Conservation (phyloP, 2,329 filamentous ascomycete genomes). For the Ambrosiella cleistominuta region DNA sequence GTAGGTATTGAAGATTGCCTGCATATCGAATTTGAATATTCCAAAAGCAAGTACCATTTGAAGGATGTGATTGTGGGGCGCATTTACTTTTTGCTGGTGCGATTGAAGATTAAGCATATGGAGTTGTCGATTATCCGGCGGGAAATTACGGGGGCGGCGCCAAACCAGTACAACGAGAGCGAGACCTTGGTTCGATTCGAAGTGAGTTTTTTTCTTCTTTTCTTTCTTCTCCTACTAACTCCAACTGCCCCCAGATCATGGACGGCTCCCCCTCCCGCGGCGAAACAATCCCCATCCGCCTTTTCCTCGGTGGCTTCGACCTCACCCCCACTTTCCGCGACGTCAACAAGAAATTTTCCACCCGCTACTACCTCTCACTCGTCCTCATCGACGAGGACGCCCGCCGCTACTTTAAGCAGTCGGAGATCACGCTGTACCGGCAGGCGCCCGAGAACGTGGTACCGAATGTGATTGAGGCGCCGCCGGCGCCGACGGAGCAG, state of each 20-base stretch:
- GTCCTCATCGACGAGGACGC: slow-evolving; percentile 96
- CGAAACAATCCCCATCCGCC: slow-evolving; percentile 84
- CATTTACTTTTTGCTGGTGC: slow-evolving; percentile 94
- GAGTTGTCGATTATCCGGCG: slow-evolving; percentile 92
- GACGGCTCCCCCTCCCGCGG: slow-evolving; percentile 94
- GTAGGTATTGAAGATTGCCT: slow-evolving; percentile 98
- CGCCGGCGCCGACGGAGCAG: slow-evolving; percentile 28
- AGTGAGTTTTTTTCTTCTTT: slow-evolving; percentile 26
- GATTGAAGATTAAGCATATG: slow-evolving; percentile 99
- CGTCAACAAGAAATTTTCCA: slow-evolving; percentile 99
- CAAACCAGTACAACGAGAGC: slow-evolving; percentile 99
- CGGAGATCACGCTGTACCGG: slow-evolving; percentile 89
- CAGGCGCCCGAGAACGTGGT: slow-evolving; percentile 42
- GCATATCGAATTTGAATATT: slow-evolving; percentile 99
- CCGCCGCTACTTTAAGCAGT: slow-evolving; percentile 96
- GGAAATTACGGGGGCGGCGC: slow-evolving; percentile 88
- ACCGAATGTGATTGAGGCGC: slow-evolving; percentile 14
- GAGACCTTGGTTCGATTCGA: slow-evolving; percentile 95
- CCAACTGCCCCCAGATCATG: slow-evolving; percentile 55
- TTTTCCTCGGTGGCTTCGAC: slow-evolving; percentile 96
- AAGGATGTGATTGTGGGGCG: slow-evolving; percentile 98
- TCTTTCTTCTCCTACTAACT: neutral
- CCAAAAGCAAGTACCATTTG: slow-evolving; percentile 96
- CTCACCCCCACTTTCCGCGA: slow-evolving; percentile 95
- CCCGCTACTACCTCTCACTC: slow-evolving; percentile 88